Conservation (phyloP, 345 rosid genomes). For the Angophora floribunda region DNA sequence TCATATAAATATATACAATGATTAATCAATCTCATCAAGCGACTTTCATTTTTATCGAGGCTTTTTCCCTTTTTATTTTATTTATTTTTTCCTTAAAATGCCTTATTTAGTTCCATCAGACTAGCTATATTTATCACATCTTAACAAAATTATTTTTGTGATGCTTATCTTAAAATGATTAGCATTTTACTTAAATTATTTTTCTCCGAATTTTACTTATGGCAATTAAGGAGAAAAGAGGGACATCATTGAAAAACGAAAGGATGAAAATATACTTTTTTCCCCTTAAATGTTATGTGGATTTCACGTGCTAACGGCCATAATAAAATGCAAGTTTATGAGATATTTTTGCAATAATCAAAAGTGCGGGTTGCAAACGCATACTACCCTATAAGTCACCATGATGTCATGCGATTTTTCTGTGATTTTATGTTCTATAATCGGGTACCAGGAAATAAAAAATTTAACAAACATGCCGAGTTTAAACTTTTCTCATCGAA, state of each 20-base stretch:
- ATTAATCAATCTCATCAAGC: background rate
- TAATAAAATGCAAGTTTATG: background rate
- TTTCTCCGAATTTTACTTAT: background rate
- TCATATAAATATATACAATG: background rate
- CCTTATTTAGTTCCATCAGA: background rate
- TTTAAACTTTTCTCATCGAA: background rate
- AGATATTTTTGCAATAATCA: too few relatives aligned
- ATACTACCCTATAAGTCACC: background rate
- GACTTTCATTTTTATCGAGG: background rate
- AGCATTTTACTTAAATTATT: background rate
- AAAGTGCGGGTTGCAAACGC: rapidly evolving
- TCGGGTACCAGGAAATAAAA: background rate
- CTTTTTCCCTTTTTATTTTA: background rate
- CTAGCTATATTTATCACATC: background rate
- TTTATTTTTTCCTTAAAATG: background rate
- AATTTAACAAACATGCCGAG: background rate
- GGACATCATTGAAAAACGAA: background rate
- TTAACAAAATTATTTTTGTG: background rate
- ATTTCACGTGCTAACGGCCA: background rate
- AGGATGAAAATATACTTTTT: background rate
- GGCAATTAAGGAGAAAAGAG: background rate
- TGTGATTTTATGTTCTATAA: background rate
- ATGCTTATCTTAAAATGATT: background rate
- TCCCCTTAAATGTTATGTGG: background rate
- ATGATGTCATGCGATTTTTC: too few relatives aligned